phyloP scores from a whole-genome alignment of 306 rosid genomes.

The Fragaria vesca region DNA sequence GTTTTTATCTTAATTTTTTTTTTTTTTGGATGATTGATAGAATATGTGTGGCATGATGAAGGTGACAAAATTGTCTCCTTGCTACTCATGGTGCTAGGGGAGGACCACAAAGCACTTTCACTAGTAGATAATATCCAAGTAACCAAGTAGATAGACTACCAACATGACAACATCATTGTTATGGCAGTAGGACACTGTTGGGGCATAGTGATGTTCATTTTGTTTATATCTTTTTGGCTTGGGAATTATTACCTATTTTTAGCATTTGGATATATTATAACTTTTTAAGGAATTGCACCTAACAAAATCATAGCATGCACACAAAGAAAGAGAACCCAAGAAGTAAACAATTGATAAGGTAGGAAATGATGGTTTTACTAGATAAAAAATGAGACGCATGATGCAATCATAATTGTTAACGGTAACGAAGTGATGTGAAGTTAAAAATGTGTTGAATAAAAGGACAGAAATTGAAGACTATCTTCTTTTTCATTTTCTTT shows the following conservation, averaged over 20 bases:
- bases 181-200: neutral
- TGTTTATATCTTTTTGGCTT: neutral
- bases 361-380: neutral
- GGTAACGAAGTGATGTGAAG: neutral
- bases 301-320: neutral
- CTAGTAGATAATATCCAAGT: neutral
- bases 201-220: neutral
- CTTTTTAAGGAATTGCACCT: neutral
- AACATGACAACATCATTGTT: constrained; percentile 35
- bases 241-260: neutral
- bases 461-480: neutral
- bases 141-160: constrained; percentile 3
- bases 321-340: neutral
- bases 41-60: constrained; percentile 22
- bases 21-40: neutral
- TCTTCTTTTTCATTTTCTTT: constrained; percentile 2
- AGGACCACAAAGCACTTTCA: constrained; percentile 9
- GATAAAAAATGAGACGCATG: too few relatives aligned
- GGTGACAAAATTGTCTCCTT: constrained; percentile 25
- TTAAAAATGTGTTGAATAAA: neutral
- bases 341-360: neutral
- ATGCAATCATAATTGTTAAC: neutral
- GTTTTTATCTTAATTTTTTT: too few relatives aligned
- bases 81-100: neutral
- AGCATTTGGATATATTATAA: neutral